Conservation (phyloP, 208 protist genomes). For the Wallacemonas sp. region DNA sequence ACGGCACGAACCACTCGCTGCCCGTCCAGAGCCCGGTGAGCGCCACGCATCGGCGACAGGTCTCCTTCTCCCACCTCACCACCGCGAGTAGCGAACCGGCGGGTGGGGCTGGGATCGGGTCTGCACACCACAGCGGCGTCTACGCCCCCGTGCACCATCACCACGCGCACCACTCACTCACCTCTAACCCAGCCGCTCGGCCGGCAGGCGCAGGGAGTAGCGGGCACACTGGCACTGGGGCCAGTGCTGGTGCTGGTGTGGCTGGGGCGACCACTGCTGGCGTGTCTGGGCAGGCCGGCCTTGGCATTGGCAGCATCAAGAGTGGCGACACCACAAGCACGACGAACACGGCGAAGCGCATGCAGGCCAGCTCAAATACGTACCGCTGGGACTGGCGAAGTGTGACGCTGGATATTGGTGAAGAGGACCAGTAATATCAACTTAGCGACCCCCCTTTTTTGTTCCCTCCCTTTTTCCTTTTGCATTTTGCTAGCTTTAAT, state of each 20-base stretch:
- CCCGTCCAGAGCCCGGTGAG: not conserved
- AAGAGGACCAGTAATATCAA: conserved; percentile 33
- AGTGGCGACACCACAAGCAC: conserved; percentile 32
- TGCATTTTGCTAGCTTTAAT: too few species aligned
- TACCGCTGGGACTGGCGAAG: conserved; percentile 58
- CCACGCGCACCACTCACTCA: not conserved
- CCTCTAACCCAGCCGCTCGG: not conserved
- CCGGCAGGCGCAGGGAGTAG: too few species aligned
- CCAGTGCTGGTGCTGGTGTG: conserved; percentile 1
- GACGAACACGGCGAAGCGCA: conserved; percentile 8
- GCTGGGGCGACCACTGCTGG: not conserved
- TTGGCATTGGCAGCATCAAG: conserved; percentile 27
- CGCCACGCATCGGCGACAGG: not conserved
- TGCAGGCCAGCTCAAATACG: conserved; percentile 20
- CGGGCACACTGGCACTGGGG: not conserved
- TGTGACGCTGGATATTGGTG: conserved; percentile 24
- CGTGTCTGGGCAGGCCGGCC: not conserved
- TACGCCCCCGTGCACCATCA: conserved; percentile 7
- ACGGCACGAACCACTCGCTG: too few species aligned
- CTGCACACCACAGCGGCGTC: not conserved
- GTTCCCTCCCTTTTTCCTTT: too few species aligned
- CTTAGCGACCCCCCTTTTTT: too few species aligned
- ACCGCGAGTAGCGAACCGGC: not conserved
- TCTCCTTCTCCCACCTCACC: not conserved
- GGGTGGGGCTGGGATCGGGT: not conserved